These are phyloP conservation scores for Suillus decipiens DNA, from an alignment of 768 basidiomycete genomes.

Conservation along the genomic window DNA sequence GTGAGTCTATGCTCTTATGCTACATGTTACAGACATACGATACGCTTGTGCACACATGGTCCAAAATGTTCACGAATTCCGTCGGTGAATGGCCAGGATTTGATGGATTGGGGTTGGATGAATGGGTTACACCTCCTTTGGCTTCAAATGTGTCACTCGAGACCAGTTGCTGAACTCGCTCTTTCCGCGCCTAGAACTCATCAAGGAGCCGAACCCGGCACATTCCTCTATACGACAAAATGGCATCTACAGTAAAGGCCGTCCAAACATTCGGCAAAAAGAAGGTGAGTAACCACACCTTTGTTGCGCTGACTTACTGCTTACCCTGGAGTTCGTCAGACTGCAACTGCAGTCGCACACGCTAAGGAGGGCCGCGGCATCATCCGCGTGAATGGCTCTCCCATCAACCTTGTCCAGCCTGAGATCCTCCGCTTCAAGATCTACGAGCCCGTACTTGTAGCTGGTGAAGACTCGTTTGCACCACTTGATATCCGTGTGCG, in stretches of 20 bases:
- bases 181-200: slow-evolving; percentile 20
- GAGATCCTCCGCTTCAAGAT: slow-evolving; percentile 97
- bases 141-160: slow-evolving; percentile 5
- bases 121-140: slow-evolving; percentile 15
- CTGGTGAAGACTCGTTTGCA: slow-evolving; percentile 85
- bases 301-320: slow-evolving; percentile 12
- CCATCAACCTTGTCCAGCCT: slow-evolving; percentile 93
- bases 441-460: slow-evolving; percentile 95
- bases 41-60: slow-evolving; percentile 1
- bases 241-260: slow-evolving; percentile 81
- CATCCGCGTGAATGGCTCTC: slow-evolving; percentile 95
- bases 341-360: slow-evolving; percentile 97
- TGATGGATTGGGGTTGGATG: slow-evolving; percentile 36
- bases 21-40: slow-evolving; percentile 6
- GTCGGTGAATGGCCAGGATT: slow-evolving; percentile 44
- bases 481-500: slow-evolving; percentile 95
- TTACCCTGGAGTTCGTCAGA: slow-evolving; percentile 48
- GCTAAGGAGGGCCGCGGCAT: slow-evolving; percentile 95
- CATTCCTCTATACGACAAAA: slow-evolving; percentile 34
- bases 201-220: slow-evolving; percentile 15
- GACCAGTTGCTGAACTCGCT: slow-evolving; percentile 19
- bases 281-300: slow-evolving; percentile 65
- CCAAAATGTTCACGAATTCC: slow-evolving; percentile 18
- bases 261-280: slow-evolving; percentile 99
- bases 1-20: slow-evolving; percentile 36